phyloP scores from a whole-genome alignment of 1,284 basidiomycete genomes.

The Cryptococcus sp. region DNA sequence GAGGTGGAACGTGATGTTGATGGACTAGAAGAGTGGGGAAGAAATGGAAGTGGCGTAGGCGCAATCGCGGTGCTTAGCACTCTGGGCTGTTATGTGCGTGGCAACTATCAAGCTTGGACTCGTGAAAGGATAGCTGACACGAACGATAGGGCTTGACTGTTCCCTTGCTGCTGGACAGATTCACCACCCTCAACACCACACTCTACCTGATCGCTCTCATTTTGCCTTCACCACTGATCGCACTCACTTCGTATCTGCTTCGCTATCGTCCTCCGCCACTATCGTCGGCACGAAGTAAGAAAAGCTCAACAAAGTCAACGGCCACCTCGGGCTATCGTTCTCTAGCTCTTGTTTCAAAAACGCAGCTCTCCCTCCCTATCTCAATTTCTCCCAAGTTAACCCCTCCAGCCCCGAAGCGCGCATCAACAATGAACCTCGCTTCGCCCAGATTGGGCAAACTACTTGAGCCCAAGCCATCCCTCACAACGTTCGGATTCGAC shows the following conservation, averaged over 20 bases:
- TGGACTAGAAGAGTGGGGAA: conserved; percentile 30
- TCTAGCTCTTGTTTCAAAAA: conserved; percentile 29
- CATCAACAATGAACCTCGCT: conserved; percentile 9
- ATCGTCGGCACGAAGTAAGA: conserved; percentile 5
- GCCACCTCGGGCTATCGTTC: conserved; percentile 28
- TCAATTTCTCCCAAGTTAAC: conserved; percentile 37
- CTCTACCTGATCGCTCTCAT: conserved; percentile 31
- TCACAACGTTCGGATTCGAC: conserved; percentile 32
- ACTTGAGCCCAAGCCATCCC: conserved; percentile 33
- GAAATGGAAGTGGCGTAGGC: conserved; percentile 27
- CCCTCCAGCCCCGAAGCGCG: conserved; percentile 22
- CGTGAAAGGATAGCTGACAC: background rate
- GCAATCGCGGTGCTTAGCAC: conserved; percentile 21
- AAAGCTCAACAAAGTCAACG: conserved; percentile 17
- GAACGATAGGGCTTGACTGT: conserved; percentile 23
- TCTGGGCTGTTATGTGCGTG: conserved; percentile 32
- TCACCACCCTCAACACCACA: conserved; percentile 12
- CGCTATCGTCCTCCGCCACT: conserved; percentile 24
- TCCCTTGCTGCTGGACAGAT: conserved; percentile 27
- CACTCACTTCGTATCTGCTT: conserved; percentile 29
- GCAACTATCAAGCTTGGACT: background rate
- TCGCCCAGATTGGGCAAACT: conserved; percentile 21
- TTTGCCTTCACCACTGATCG: conserved; percentile 31
- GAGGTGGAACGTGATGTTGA: conserved; percentile 26
- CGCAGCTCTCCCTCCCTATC: conserved; percentile 34